These are phyloP conservation scores for Xenosphaeropsis pyriputrescens DNA, from an alignment of 2,329 filamentous ascomycete genomes.

Conservation along the genomic window DNA sequence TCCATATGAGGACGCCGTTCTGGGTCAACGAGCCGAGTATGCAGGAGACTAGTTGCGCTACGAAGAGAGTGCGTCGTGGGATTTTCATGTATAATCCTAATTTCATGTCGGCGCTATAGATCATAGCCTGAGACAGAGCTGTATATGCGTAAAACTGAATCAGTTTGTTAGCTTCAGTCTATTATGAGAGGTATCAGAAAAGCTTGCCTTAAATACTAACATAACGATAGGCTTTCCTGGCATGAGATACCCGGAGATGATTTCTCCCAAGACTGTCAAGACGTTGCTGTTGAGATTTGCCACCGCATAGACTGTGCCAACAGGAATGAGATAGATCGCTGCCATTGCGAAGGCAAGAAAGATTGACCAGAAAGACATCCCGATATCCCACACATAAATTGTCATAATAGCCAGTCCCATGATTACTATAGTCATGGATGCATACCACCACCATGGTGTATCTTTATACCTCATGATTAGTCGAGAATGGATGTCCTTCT, in stretches of 20 bases:
- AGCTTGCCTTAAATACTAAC: constrained; percentile 57
- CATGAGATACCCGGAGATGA: constrained; percentile 57
- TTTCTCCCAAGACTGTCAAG: constrained; percentile 37
- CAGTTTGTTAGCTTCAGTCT: too few relatives aligned
- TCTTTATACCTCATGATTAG: constrained; percentile 41
- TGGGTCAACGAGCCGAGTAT: constrained; percentile 31
- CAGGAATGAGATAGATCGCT: constrained; percentile 10
- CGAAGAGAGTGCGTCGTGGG: constrained; percentile 31
- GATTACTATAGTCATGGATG: constrained; percentile 12
- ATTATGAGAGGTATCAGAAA: too few relatives aligned
- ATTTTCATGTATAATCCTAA: constrained; percentile 60
- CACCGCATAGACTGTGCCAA: not conserved
- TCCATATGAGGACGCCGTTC: constrained; percentile 32
- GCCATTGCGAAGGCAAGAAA: constrained; percentile 14
- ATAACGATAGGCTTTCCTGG: constrained; percentile 49
- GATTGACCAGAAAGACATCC: constrained; percentile 14
- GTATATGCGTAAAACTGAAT: constrained; percentile 41
- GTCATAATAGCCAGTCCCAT: constrained; percentile 17
- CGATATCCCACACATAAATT: constrained; percentile 7
- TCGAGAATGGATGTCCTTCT: constrained; percentile 31
- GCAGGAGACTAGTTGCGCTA: constrained; percentile 31
- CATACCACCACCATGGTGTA: constrained; percentile 43
- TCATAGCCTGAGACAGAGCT: constrained; percentile 29
- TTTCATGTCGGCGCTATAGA: constrained; percentile 21
- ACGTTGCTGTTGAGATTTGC: constrained; percentile 45